Evolutionary conservation across 1,284 basidiomycete species (phyloP).

Genomic region (Pterulicium gracile): DNA sequence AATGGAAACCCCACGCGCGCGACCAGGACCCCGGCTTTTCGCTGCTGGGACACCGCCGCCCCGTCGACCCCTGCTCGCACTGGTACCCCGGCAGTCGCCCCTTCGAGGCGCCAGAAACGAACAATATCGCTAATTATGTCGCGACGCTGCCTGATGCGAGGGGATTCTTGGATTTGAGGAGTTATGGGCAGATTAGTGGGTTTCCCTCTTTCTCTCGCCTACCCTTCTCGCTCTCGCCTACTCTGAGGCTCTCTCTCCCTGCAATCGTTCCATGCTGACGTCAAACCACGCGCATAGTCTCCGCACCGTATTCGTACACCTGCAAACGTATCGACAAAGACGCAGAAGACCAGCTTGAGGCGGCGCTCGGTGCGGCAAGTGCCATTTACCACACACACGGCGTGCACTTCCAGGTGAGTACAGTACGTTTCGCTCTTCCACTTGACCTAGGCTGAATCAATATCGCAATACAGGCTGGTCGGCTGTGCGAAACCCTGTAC

Average conservation of each 20-base stretch:
- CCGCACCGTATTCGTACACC: conserved; percentile 64
- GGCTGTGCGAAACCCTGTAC: conserved; percentile 59
- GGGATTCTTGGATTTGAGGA: conserved; percentile 68
- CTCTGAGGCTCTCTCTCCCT: background rate
- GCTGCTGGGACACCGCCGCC: conserved; percentile 16
- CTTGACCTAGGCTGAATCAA: conserved; percentile 7
- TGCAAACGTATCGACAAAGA: conserved; percentile 62
- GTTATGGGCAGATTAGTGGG: conserved; percentile 78
- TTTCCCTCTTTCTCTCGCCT: conserved; percentile 10
- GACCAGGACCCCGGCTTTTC: conserved; percentile 9
- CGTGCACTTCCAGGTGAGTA: conserved; percentile 33
- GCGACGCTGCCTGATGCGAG: conserved; percentile 39
- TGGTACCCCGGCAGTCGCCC: conserved; percentile 64
- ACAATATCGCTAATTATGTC: conserved; percentile 65
- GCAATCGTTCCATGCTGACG: conserved; percentile 1
- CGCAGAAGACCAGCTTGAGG: conserved; percentile 76
- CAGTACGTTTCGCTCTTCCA: conserved; percentile 1
- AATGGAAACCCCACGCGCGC: conserved; percentile 38
- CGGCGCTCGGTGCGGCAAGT: conserved; percentile 58
- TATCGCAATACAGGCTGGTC: conserved; percentile 37
- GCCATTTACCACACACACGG: conserved; percentile 53
- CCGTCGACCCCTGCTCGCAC: conserved; percentile 52
- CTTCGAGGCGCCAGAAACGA: conserved; percentile 70
- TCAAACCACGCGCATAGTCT: conserved; percentile 28
- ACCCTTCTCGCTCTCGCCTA: conserved; percentile 1